Percentiles rank a stretch among this genome's conserved stretches.
Conservation (phyloP, 2,329 filamentous ascomycete genomes). For the Trichophyton mentagrophytes region DNA sequence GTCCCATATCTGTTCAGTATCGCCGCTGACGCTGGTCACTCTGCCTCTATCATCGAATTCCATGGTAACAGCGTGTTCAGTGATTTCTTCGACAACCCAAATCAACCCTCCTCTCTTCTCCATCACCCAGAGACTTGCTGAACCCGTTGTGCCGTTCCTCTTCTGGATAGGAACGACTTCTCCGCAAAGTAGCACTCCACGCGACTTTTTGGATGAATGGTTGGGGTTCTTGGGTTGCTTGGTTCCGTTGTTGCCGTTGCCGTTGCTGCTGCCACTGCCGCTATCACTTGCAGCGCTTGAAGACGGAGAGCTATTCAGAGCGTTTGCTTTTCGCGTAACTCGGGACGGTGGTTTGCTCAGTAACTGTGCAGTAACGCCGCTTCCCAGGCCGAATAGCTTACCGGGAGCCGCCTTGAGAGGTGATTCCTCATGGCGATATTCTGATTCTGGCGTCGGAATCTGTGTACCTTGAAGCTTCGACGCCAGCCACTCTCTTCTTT, state of each 20-base stretch:
- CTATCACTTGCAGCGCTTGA: not conserved
- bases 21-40: conserved; percentile 58
- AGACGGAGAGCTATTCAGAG: conserved; percentile 45
- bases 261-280: conserved; percentile 13
- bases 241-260: not conserved
- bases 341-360: conserved; percentile 66
- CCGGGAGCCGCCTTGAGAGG: conserved; percentile 28
- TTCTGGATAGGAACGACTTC: conserved; percentile 98
- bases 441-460: conserved; percentile 43
- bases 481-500: conserved; percentile 79
- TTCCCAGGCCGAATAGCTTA: conserved; percentile 50
- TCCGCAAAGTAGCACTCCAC: conserved; percentile 83
- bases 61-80: conserved; percentile 76
- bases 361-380: conserved; percentile 75
- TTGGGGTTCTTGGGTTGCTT: conserved; percentile 47
- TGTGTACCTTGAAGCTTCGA: conserved; percentile 52
- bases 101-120: conserved; percentile 89
- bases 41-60: conserved; percentile 64
- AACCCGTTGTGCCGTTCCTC: conserved; percentile 78
- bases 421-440: conserved; percentile 16
- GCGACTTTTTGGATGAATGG: conserved; percentile 61
- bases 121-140: conserved; percentile 96
- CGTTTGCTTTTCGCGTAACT: conserved; percentile 38
- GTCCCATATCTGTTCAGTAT: conserved; percentile 78
- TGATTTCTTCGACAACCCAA: conserved; percentile 96